phyloP scores from a whole-genome alignment of 2,329 filamentous ascomycete species.

The Onygena corvina region DNA sequence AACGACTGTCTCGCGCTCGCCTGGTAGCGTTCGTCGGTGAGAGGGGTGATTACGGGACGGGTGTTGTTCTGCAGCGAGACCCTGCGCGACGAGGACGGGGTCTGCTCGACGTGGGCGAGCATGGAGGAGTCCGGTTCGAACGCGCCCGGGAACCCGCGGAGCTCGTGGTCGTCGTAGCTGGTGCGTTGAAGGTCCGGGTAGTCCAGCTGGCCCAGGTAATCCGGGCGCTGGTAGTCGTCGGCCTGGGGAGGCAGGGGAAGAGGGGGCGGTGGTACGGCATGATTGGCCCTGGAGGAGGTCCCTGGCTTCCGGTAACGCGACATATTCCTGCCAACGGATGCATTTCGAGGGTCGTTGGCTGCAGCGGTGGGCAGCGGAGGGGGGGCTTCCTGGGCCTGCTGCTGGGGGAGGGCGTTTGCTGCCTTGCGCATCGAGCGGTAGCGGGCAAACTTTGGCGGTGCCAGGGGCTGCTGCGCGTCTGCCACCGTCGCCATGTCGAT shows the following conservation, averaged over 20 bases:
- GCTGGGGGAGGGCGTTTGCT: slow-evolving; percentile 26
- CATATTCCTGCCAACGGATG: slow-evolving; percentile 26
- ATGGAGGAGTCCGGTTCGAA: neutral
- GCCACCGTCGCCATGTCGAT: slow-evolving; percentile 7
- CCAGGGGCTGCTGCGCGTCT: slow-evolving; percentile 6
- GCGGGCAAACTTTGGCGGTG: slow-evolving; percentile 41
- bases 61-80: neutral
- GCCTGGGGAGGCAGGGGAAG: slow-evolving; percentile 1
- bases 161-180: neutral
- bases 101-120: neutral
- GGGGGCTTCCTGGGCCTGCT: slow-evolving; percentile 14
- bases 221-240: neutral
- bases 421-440: slow-evolving; percentile 47
- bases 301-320: slow-evolving; percentile 26
- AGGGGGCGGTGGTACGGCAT: slow-evolving; percentile 12
- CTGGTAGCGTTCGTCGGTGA: neutral
- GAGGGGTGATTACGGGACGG: neutral
- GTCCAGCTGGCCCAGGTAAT: too few relatives aligned
- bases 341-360: slow-evolving; percentile 17
- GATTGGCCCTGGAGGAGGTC: slow-evolving; percentile 9
- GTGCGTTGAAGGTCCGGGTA: neutral
- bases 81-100: neutral
- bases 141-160: neutral
- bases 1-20: neutral
- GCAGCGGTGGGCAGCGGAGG: slow-evolving; percentile 3